Evolutionary conservation across 2,329 filamentous ascomycete genomes (phyloP), one percentile per base, ranked within the genome.

Genomic region (Eurotiales sp.): DNA sequence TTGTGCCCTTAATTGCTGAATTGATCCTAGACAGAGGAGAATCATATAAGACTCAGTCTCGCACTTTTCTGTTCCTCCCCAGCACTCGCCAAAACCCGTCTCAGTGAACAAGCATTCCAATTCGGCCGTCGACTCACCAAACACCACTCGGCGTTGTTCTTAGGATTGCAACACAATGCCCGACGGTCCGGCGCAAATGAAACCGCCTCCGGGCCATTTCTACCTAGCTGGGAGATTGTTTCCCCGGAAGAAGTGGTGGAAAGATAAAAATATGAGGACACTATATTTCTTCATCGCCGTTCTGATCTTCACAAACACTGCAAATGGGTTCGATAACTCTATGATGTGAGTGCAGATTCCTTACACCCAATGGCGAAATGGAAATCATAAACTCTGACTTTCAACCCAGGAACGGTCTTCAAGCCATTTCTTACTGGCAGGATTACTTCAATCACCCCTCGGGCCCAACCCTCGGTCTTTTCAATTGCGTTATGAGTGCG

Each of bases 401-500:
- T n/a, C 14, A 8, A 4, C 32, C 7, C 17, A 49, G 46, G 46
- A 65, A 65, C 25, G 62, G 59, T 37, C 55, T 65, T 6, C 61
- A 65, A 43, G 59, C 61, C 1, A 52, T 65, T 6, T 45, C 43
- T n/a, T 55, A 58, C 30, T 75, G 71, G 67, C 69, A 62, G 6
- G 34, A 52, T 2, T 72, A 67, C 55, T 73, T 74, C 54, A 46
- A 63, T 12, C 54, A 71, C 29, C 72, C 66, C 41, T 59, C 57
- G 47, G 72, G 69, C 34, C 65, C 66, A 4, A 66, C 63, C 45
- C 64, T 76, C 8, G 74, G 74, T 54, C 61, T 77, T 10, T 63
- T 77, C 58, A 75, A 71, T 49, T 70, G 73, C 23, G 66, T 74
- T 4, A 58, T 59, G 56, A 56, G 39, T 74, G 74, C 57, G 66